Evolutionary conservation across 139 green algal species (phyloP).

Genomic region (Nannochloris sp.): DNA sequence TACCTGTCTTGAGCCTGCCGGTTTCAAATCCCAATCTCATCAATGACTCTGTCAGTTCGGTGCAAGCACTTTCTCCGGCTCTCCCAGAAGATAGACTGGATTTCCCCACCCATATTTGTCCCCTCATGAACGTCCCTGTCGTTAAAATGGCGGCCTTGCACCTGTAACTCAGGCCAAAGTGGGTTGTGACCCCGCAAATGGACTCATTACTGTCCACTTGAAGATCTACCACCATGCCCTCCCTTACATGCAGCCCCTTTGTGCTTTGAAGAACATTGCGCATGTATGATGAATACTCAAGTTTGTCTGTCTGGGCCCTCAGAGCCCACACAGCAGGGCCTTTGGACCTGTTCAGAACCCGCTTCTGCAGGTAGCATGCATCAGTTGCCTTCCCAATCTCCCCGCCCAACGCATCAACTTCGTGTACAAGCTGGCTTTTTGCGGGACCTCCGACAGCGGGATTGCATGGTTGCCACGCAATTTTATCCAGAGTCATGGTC

Average conservation of each 20-base stretch:
- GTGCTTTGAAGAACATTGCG: conserved; percentile 62
- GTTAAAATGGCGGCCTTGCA: conserved; percentile 75
- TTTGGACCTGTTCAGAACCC: conserved; percentile 89
- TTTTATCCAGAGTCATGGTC: conserved; percentile 89
- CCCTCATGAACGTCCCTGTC: conserved; percentile 98
- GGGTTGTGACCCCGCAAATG: conserved; percentile 76
- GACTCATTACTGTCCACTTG: conserved; percentile 81
- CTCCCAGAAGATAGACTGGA: conserved; percentile 76
- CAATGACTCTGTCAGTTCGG: conserved; percentile 85
- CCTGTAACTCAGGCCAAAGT: conserved; percentile 83
- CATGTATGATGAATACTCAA: conserved; percentile 74
- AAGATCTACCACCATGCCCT: conserved; percentile 83
- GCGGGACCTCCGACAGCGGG: conserved; percentile 83
- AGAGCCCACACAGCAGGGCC: conserved; percentile 96
- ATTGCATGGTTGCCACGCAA: conserved; percentile 95
- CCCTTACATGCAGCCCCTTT: conserved; percentile 76
- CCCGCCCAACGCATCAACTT: conserved; percentile 91
- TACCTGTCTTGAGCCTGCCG: conserved; percentile 92
- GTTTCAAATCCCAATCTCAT: conserved; percentile 82
- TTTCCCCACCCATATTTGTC: conserved; percentile 89
- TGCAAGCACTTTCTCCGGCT: conserved; percentile 78
- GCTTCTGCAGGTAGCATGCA: conserved; percentile 86
- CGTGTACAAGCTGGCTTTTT: conserved; percentile 93
- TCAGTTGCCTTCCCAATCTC: conserved; percentile 94
- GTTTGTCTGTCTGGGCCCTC: conserved; percentile 95